Evolutionary conservation across 1,284 basidiomycete species (phyloP).

Genomic region (Anthracocystis walkeri): DNA sequence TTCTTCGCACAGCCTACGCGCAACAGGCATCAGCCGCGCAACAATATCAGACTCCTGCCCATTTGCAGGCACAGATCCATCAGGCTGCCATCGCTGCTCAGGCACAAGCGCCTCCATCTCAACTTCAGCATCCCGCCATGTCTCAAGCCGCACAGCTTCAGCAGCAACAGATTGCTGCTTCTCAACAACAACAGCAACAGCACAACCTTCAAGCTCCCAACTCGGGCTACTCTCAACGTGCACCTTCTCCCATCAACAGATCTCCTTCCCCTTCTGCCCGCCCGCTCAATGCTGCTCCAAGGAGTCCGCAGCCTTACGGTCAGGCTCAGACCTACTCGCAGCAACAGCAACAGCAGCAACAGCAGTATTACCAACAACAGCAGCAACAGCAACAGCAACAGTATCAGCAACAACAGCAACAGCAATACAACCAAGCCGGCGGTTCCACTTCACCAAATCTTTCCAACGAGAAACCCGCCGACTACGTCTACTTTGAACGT

Average conservation of each 20-base stretch:
- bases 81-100: slow-evolving; percentile 63
- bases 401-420: slow-evolving; percentile 35
- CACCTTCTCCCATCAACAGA: slow-evolving; percentile 32
- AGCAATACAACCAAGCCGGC: slow-evolving; percentile 28
- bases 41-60: slow-evolving; percentile 43
- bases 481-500: slow-evolving; percentile 96
- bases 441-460: slow-evolving; percentile 45
- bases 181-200: slow-evolving; percentile 35
- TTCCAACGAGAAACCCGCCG: slow-evolving; percentile 71
- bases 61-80: slow-evolving; percentile 63
- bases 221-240: slow-evolving; percentile 28
- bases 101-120: slow-evolving; percentile 62
- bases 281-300: slow-evolving; percentile 30
- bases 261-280: slow-evolving; percentile 50
- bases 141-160: slow-evolving; percentile 60
- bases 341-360: slow-evolving; percentile 39
- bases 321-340: slow-evolving; percentile 45
- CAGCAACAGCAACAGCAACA: slow-evolving; percentile 26
- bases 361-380: slow-evolving; percentile 12
- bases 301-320: slow-evolving; percentile 39
- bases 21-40: slow-evolving; percentile 48
- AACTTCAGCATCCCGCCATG: slow-evolving; percentile 65
- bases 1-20: slow-evolving; percentile 48
- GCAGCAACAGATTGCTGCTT: slow-evolving; percentile 60
- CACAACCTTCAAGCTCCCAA: slow-evolving; percentile 48